Evolutionary conservation across 164 flowering plant species (phyloP).

Genomic region (Vitis labrusca): DNA sequence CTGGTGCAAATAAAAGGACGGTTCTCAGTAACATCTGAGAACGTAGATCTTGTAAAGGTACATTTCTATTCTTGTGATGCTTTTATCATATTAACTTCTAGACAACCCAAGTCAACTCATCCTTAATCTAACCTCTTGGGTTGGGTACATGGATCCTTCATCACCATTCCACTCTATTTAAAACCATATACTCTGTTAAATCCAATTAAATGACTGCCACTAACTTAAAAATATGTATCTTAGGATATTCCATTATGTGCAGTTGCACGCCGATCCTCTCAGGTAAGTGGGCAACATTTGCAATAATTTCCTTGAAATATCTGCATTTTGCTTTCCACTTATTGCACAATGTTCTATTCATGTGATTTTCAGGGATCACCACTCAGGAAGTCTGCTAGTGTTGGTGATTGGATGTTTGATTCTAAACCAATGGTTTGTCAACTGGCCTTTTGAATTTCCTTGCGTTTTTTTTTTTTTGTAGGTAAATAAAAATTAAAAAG

Average conservation of each 20-base stretch:
- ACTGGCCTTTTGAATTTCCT: not conserved
- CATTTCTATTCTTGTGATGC: slow-evolving; percentile 8
- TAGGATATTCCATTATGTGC: slow-evolving; percentile 81
- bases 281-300: slow-evolving; percentile 38
- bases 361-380: slow-evolving; percentile 70
- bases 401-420: slow-evolving; percentile 85
- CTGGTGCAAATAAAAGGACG: slow-evolving; percentile 95
- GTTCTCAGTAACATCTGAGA: slow-evolving; percentile 97
- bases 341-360: slow-evolving; percentile 14
- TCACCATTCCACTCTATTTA: no score
- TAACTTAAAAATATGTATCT: slow-evolving; percentile 30
- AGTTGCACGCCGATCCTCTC: slow-evolving; percentile 63
- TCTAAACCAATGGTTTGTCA: slow-evolving; percentile 66
- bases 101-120: no score
- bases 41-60: slow-evolving; percentile 91
- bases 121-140: no score
- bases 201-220: slow-evolving; percentile 16
- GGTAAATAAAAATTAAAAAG: not conserved
- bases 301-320: not conserved
- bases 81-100: not conserved
- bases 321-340: slow-evolving; percentile 1
- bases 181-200: no score
- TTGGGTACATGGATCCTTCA: no score
- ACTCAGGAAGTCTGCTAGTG: slow-evolving; percentile 94
- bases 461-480: not conserved